Evolutionary conservation across 176 grass and related monocot genomes (phyloP).

Genomic region (Phragmites australis): DNA sequence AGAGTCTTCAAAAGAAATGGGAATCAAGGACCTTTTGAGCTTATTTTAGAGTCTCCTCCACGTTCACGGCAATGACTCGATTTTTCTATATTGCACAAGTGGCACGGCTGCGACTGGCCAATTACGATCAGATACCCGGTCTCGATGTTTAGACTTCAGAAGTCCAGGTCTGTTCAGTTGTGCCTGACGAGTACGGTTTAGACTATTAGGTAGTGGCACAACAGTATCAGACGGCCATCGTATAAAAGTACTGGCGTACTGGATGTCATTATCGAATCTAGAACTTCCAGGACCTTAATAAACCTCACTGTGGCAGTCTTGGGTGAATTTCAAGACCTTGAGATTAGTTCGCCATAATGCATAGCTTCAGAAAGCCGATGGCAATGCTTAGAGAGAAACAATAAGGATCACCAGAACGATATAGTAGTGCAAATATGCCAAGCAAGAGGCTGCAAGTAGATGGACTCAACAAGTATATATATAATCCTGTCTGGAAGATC

Average conservation of each 20-base stretch:
- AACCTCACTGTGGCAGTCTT: background rate
- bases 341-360: background rate
- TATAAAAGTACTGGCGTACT: background rate
- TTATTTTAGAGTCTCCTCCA: constrained; percentile 37
- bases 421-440: background rate
- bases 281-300: background rate
- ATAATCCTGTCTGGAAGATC: background rate
- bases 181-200: background rate
- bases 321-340: background rate
- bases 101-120: background rate
- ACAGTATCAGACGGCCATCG: background rate
- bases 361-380: background rate
- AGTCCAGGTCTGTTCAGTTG: background rate
- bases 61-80: constrained; percentile 28
- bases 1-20: background rate
- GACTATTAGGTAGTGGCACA: background rate
- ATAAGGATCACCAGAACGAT: background rate
- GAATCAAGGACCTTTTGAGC: constrained; percentile 5
- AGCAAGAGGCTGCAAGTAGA: background rate
- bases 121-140: constrained; percentile 3
- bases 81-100: constrained; percentile 23
- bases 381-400: background rate
- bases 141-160: background rate
- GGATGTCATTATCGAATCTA: background rate
- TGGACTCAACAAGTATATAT: background rate